Conservation (phyloP, 1,284 basidiomycete genomes). For the Marasmius fiardii region DNA sequence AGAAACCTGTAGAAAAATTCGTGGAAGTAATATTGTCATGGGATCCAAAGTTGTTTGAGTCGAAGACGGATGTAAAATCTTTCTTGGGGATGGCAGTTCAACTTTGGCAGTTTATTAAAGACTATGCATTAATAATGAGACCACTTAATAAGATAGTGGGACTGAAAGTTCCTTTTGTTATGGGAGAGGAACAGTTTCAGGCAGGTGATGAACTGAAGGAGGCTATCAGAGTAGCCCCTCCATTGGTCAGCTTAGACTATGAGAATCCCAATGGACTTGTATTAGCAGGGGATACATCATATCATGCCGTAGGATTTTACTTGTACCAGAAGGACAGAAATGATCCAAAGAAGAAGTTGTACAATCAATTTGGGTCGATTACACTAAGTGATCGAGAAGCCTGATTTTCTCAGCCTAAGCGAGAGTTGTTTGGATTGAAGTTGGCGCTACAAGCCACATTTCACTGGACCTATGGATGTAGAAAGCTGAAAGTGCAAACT, state of each 20-base stretch:
- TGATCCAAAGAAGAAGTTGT: constrained; percentile 13
- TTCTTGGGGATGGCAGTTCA: constrained; percentile 23
- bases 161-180: constrained; percentile 19
- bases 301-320: constrained; percentile 17
- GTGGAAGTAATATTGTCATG: constrained; percentile 9
- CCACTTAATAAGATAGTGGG: constrained; percentile 13
- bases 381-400: constrained; percentile 25
- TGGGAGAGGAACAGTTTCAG: constrained; percentile 18
- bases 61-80: constrained; percentile 12
- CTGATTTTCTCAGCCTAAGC: constrained; percentile 30
- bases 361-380: constrained; percentile 23
- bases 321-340: constrained; percentile 23
- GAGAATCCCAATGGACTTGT: constrained; percentile 10
- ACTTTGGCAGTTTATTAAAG: constrained; percentile 18
- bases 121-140: constrained; percentile 16
- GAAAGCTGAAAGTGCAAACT: constrained; percentile 25
- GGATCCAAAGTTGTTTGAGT: constrained; percentile 13
- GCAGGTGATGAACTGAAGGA: constrained; percentile 23
- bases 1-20: constrained; percentile 15
- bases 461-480: constrained; percentile 22
- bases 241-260: constrained; percentile 17
- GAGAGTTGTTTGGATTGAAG: constrained; percentile 32
- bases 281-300: constrained; percentile 29
- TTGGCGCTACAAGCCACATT: constrained; percentile 18
- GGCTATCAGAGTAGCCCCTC: constrained; percentile 18